Evolutionary conservation across 2,329 filamentous ascomycete species (phyloP).

Genomic region (Talaromyces marneffei): DNA sequence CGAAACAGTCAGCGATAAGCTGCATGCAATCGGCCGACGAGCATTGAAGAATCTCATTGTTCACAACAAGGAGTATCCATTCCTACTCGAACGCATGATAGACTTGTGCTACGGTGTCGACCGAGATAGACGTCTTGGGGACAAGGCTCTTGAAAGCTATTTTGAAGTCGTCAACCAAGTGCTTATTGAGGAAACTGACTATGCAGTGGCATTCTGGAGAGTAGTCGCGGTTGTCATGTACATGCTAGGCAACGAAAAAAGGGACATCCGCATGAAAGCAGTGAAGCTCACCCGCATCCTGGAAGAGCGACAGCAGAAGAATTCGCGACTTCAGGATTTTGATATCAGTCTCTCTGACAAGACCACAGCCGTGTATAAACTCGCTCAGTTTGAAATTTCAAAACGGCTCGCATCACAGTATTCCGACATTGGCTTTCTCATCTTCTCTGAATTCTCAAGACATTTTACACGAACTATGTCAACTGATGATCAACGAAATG

Average conservation of each 20-base stretch:
- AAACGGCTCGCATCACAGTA: slow-evolving; percentile 84
- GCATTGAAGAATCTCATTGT: slow-evolving; percentile 85
- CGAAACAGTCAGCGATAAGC: slow-evolving; percentile 81
- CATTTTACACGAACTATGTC: slow-evolving; percentile 80
- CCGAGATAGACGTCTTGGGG: slow-evolving; percentile 8
- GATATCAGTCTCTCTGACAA: slow-evolving; percentile 98
- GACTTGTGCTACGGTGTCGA: slow-evolving; percentile 83
- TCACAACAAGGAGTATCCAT: slow-evolving; percentile 81
- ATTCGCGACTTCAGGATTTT: slow-evolving; percentile 90
- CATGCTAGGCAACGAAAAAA: slow-evolving; percentile 86
- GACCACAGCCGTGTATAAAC: slow-evolving; percentile 95
- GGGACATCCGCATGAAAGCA: slow-evolving; percentile 82
- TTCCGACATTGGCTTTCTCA: slow-evolving; percentile 79
- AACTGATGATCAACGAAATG: slow-evolving; percentile 78
- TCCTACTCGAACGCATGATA: slow-evolving; percentile 83
- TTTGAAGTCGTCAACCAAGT: slow-evolving; percentile 89
- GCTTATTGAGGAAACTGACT: slow-evolving; percentile 73
- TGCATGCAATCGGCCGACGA: slow-evolving; percentile 81
- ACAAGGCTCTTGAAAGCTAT: slow-evolving; percentile 85
- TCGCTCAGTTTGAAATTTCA: slow-evolving; percentile 94
- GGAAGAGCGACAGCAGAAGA: slow-evolving; percentile 76
- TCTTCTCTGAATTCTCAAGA: slow-evolving; percentile 91
- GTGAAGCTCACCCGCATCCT: slow-evolving; percentile 72
- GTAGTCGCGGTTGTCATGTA: slow-evolving; percentile 82
- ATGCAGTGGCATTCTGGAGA: slow-evolving; percentile 83